phyloP scores from a whole-genome alignment of 2,329 filamentous ascomycete genomes.

The Colletotrichum phormii region DNA sequence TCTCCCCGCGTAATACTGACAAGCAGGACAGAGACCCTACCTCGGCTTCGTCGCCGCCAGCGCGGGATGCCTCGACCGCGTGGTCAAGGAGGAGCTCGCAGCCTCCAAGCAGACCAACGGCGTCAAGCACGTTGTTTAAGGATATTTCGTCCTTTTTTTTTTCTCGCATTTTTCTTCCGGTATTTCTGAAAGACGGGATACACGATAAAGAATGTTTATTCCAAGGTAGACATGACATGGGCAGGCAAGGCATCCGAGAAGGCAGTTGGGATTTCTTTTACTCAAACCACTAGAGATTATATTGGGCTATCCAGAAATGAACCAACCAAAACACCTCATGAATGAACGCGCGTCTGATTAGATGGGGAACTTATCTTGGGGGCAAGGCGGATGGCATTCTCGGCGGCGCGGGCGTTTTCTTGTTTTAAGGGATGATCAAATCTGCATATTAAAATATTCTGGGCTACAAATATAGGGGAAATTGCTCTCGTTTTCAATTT shows the following conservation, averaged over 20 bases:
- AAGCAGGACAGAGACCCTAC: slow-evolving; percentile 63
- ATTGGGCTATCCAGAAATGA: slow-evolving; percentile 12
- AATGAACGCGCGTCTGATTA: background rate
- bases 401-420: slow-evolving; percentile 1
- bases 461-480: background rate
- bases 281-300: background rate
- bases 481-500: background rate
- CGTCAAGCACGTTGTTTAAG: slow-evolving; percentile 32
- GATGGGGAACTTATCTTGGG: background rate
- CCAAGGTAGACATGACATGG: slow-evolving; percentile 10
- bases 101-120: slow-evolving; percentile 28
- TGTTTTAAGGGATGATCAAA: background rate
- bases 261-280: background rate
- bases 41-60: slow-evolving; percentile 87
- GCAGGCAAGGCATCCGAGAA: background rate
- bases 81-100: slow-evolving; percentile 45
- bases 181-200: slow-evolving; percentile 9
- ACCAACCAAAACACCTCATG: slow-evolving; percentile 14
- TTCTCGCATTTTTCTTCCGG: background rate
- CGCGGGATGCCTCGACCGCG: slow-evolving; percentile 70
- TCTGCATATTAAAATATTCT: background rate
- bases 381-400: background rate
- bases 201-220: background rate
- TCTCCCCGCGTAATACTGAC: slow-evolving; percentile 63
- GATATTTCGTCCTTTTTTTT: background rate